Base-by-base conservation (phyloP, 192 early-diverging fungal genomes). In the Diversispora epigaea region DNA sequence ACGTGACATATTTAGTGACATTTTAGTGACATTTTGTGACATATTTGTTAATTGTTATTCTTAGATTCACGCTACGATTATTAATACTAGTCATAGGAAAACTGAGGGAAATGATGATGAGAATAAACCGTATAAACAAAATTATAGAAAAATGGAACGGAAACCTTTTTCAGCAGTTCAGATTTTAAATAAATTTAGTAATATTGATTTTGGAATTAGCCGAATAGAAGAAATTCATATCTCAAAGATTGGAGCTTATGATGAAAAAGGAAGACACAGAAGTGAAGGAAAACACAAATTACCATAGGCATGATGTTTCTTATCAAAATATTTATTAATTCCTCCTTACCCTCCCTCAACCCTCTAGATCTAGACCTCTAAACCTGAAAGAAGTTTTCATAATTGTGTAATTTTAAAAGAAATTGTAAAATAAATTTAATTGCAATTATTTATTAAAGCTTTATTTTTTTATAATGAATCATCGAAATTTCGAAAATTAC, bases 41-140 rank as follows among this genome's bases (percentile, higher is more conserved):
- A 19, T 4, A 52, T n/a, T 22, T 15, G 11, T 50, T 69, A 50
- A 8, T 2, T 12, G 15, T 39, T 21, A 22, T 52, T 25, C 15
- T 22, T 54, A 69, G 68, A 6, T 69, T 46, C 68, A 69, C 17
- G 68, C 44, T 17, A 69, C 68, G 8, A 11, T 69, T 32, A 69
- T 69, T 17, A 69, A 69, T 10, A 69, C 68, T 50, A 69, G 50
- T n/a, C 50, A 69, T n/a, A 21, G 68, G 39, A 15, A 52, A 0
- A 21, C 15, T 10, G 14, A 10, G 14, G 4, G 15, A 15, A 68
- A 47, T 22, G 15, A 47, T 22, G 15, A 49, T 52, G 21, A 68
- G 4, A 4, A 64, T 17, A 64, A 43, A 32, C 21, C 0, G 50
- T 4, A 14, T 54, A 1, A 17, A 4, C 50, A 0, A 32, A 32